phyloP scores from a whole-genome alignment of 805 yeast species.

The Candida ascalaphidarum region DNA sequence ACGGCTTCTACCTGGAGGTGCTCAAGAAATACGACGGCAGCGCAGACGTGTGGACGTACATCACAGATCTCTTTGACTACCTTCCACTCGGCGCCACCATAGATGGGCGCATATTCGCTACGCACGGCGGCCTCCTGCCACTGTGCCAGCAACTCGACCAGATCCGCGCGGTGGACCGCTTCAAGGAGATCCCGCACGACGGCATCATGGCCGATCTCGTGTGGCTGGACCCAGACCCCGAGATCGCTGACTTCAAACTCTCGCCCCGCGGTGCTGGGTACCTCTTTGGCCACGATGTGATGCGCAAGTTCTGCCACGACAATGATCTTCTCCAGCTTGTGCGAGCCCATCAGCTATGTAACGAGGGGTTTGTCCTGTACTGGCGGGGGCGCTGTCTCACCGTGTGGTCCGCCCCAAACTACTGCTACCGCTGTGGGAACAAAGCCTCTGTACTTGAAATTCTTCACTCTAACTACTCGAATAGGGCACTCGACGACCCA shows the following conservation, averaged over 20 bases:
- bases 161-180: slow-evolving; percentile 81
- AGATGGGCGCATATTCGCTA: slow-evolving; percentile 84
- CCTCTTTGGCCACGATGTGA: slow-evolving; percentile 88
- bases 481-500: slow-evolving; percentile 10
- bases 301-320: slow-evolving; percentile 71
- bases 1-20: slow-evolving; percentile 95
- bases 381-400: slow-evolving; percentile 89
- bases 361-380: slow-evolving; percentile 89
- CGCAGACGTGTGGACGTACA: slow-evolving; percentile 72
- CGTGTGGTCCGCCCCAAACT: slow-evolving; percentile 98
- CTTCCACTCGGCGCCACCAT: slow-evolving; percentile 58
- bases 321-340: slow-evolving; percentile 76
- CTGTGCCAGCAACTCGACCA: slow-evolving; percentile 92
- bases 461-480: slow-evolving; percentile 36
- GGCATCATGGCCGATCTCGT: slow-evolving; percentile 99
- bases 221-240: slow-evolving; percentile 93
- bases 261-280: slow-evolving; percentile 98
- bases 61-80: slow-evolving; percentile 91
- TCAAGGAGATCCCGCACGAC: slow-evolving; percentile 94
- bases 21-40: slow-evolving; percentile 62
- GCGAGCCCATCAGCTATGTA: slow-evolving; percentile 94
- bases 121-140: slow-evolving; percentile 96
- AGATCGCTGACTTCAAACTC: slow-evolving; percentile 67
- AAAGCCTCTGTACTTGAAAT: slow-evolving; percentile 95
- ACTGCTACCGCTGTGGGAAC: slow-evolving; percentile 94